Base-by-base conservation (phyloP, 2,329 filamentous ascomycete species). In the Phialophora verrucosa region DNA sequence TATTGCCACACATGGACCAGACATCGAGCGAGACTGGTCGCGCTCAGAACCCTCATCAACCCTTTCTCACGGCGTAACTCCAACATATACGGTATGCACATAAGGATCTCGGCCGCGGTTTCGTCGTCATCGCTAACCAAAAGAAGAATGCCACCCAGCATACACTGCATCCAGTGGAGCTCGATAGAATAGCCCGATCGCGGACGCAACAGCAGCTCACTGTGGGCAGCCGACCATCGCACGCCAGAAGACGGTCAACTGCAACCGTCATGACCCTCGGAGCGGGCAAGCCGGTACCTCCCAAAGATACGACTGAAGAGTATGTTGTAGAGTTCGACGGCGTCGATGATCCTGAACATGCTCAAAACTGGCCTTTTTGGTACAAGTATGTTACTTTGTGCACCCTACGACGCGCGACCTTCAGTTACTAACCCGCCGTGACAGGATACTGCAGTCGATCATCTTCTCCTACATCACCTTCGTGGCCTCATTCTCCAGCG, bases 271-370 rank as follows among this genome's bases (percentile, higher is more conserved):
- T 76, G 1, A 73, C 76, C 17, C 78, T 80, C 64, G 86, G 86
- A 4, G 84, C 77, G n/a, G 84, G 83, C 0, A 87, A 87, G 70
- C 79, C 83, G 4, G 85, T 83, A 71, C 86, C 86, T 2, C 86
- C 86, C 2, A 83, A 83, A 14, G 78, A 77, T 0, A 73, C 87
- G 14, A 78, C 79, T 66, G 84, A 87, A 71, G 83, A 86, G 65
- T 88, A 87, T 73, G 84, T 87, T 1, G 85, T 87, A 20, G 85
- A 92, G 77, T 97, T 96, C 74, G 85, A 89, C 69, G 83, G 84
- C 0, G 81, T 83, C 0, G 76, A 85, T 62, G 87, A 88, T 63
- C 83, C 83, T 0, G 76, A 81, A 47, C 87, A 89, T 67, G 87
- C 88, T 0, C 76, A 83, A 69, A 90, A 90, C 73, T 90, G 87